Evolutionary conservation across 176 grass and related monocot genomes (phyloP).

Genomic region (Poa pratensis): DNA sequence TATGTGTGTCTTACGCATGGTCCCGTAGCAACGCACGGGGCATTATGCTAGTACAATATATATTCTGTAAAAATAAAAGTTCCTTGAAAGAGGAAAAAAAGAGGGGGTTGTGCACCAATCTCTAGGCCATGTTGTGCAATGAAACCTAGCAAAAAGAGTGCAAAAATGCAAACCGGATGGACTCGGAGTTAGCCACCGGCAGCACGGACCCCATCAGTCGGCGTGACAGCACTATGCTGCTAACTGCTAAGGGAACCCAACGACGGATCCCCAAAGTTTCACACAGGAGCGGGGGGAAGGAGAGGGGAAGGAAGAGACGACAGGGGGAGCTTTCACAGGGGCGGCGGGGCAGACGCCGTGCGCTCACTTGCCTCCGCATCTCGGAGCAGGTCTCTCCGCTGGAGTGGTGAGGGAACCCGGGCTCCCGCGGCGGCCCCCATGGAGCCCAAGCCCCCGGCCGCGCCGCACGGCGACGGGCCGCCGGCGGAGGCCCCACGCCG

Average conservation of each 20-base stretch:
- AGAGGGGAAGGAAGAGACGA: slow-evolving; percentile 14
- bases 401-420: slow-evolving; percentile 15
- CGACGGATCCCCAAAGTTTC: slow-evolving; percentile 25
- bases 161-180: background rate
- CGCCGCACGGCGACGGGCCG: slow-evolving; percentile 40
- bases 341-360: slow-evolving; percentile 32
- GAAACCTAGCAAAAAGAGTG: slow-evolving; percentile 23
- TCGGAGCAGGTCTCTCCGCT: slow-evolving; percentile 32
- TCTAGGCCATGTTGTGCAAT: background rate
- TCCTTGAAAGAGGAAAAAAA: too few species aligned
- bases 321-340: background rate
- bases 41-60: too few species aligned
- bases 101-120: background rate
- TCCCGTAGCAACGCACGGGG: too few species aligned
- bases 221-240: background rate
- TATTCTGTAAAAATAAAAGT: too few species aligned
- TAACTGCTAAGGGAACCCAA: slow-evolving; percentile 51
- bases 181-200: slow-evolving; percentile 5
- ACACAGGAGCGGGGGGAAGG: background rate
- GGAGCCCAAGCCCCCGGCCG: slow-evolving; percentile 62
- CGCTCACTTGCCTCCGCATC: slow-evolving; percentile 42
- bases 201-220: slow-evolving; percentile 25
- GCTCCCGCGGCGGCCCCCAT: slow-evolving; percentile 43
- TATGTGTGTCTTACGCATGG: too few species aligned
- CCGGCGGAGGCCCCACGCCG: slow-evolving; percentile 52